These are phyloP conservation scores for Rhododendron simsii DNA, from an alignment of 148 eudicot genomes.

Conservation along the genomic window DNA sequence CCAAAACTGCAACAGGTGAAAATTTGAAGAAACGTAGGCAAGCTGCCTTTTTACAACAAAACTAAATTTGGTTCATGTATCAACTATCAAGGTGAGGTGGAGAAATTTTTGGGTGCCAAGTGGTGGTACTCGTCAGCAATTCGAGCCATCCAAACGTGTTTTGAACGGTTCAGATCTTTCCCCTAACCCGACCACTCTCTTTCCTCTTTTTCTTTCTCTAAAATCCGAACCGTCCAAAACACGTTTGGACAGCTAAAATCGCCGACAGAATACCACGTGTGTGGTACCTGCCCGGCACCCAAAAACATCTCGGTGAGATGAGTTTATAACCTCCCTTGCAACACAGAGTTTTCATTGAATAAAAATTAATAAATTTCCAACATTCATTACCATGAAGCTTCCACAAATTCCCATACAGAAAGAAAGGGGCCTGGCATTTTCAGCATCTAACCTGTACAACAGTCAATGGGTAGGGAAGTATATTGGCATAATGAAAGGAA, in stretches of 20 bases:
- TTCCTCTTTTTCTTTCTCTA: no score
- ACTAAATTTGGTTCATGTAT: background rate
- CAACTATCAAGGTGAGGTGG: background rate
- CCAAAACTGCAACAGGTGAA: background rate
- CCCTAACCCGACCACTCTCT: no score
- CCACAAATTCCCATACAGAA: background rate
- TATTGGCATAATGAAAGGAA: conserved; percentile 8
- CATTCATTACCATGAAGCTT: background rate
- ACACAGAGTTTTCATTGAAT: background rate
- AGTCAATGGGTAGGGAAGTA: conserved; percentile 1
- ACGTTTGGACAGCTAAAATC: no score
- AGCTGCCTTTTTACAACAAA: background rate
- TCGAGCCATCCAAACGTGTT: no score
- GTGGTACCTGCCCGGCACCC: no score
- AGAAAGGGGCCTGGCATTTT: background rate
- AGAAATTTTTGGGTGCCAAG: no score
- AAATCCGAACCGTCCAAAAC: no score
- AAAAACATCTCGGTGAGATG: background rate
- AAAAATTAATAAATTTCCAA: background rate
- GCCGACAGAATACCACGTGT: no score
- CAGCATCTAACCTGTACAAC: conserved; percentile 3
- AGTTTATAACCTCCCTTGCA: background rate
- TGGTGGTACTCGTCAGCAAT: no score
- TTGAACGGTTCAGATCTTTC: no score
- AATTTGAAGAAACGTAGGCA: background rate